Evolutionary conservation across 805 yeast species (phyloP).

Genomic region (Candida silvatica): DNA sequence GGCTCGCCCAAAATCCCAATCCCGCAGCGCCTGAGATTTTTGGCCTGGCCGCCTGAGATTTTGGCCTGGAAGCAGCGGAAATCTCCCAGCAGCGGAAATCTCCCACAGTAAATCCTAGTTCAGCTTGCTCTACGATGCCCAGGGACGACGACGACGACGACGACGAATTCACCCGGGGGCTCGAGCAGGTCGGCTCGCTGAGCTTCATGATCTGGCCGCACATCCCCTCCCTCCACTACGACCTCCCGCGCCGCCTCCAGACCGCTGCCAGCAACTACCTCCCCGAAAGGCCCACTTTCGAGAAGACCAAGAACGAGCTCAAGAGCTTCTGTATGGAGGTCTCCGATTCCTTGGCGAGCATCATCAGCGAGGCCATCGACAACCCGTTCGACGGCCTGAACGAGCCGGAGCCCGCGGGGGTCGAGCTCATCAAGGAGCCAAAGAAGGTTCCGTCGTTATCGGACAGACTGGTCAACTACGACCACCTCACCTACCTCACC

Average conservation of each 20-base stretch:
- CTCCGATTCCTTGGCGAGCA: slow-evolving; percentile 26
- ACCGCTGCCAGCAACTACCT: slow-evolving; percentile 17
- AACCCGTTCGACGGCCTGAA: slow-evolving; percentile 24
- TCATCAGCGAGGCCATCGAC: slow-evolving; percentile 37
- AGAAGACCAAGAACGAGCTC: slow-evolving; percentile 19
- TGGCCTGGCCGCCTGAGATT: no score
- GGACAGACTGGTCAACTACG: slow-evolving; percentile 10
- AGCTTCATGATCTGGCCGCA: slow-evolving; percentile 20
- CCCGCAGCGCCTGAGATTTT: no score
- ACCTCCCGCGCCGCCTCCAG: slow-evolving; percentile 14
- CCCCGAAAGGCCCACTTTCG: slow-evolving; percentile 19
- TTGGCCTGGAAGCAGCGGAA: no score
- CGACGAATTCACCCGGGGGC: slow-evolving; percentile 34
- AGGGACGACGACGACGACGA: slow-evolving; percentile 21
- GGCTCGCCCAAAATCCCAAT: no score
- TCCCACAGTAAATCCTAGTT: no score
- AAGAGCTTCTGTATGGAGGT: slow-evolving; percentile 17
- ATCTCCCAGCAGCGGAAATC: no score
- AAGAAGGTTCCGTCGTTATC: slow-evolving; percentile 1
- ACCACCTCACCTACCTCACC: slow-evolving; percentile 21
- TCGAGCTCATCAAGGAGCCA: slow-evolving; percentile 10
- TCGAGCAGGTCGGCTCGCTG: slow-evolving; percentile 44
- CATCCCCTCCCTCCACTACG: slow-evolving; percentile 8
- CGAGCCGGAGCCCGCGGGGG: slow-evolving; percentile 12
- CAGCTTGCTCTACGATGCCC: no score